These are phyloP conservation scores for Fusarium coffeatum DNA, from an alignment of 2,329 filamentous ascomycete genomes.

Conservation along the genomic window DNA sequence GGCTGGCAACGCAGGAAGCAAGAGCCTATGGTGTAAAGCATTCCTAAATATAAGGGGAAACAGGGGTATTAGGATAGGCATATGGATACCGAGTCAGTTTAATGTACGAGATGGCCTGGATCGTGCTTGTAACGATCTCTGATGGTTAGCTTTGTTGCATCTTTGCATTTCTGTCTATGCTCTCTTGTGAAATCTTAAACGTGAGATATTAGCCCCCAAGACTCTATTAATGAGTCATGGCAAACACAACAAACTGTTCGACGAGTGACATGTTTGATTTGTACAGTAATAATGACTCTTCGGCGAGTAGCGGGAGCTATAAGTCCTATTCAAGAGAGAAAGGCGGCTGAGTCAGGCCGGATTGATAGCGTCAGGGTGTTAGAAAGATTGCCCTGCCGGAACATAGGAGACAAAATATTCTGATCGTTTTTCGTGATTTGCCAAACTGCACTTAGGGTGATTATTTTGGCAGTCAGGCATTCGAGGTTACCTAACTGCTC, in stretches of 20 bases:
- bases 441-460: background rate
- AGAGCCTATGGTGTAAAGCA: slow-evolving; percentile 16
- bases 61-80: slow-evolving; percentile 32
- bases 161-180: slow-evolving; percentile 1
- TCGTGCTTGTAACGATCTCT: slow-evolving; percentile 32
- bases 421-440: background rate
- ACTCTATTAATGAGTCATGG: background rate
- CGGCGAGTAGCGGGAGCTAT: background rate
- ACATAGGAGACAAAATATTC: background rate
- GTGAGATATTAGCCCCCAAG: background rate
- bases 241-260: background rate
- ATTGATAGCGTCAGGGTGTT: background rate
- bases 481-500: background rate
- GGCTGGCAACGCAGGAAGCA: slow-evolving; percentile 5
- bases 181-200: background rate
- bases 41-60: slow-evolving; percentile 17
- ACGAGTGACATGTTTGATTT: background rate
- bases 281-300: background rate
- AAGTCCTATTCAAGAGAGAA: background rate
- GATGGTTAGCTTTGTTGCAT: slow-evolving; percentile 21
- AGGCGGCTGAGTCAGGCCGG: slow-evolving; percentile 46
- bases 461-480: background rate
- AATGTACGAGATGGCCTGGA: slow-evolving; percentile 45
- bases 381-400: background rate
- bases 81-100: slow-evolving; percentile 41